Evolutionary conservation across 2,329 filamentous ascomycete genomes (phyloP), one percentile per base, ranked within the genome.

Genomic region (Leptographium lundbergii): DNA sequence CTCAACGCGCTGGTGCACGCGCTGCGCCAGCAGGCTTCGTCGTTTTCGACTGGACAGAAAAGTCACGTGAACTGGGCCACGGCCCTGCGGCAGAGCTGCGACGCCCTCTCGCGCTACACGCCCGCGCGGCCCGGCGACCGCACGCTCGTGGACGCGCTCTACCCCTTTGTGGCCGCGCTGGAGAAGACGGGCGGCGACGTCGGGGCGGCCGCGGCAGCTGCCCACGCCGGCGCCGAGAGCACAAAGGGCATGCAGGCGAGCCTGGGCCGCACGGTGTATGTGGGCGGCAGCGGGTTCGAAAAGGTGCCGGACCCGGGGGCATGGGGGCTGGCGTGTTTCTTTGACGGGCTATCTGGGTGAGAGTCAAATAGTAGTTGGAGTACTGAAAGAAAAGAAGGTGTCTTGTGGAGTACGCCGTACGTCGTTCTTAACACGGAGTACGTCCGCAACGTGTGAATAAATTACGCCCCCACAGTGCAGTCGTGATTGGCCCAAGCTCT

Each of bases 241-340:
- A 97, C 94, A 24, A 95, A 91, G 75, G 88, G 87, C 27, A 96
- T 99, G 91, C 84, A 87, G 70, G 89, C 94, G 50, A 94, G 86
- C 66, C 75, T 99, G 48, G 94, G 94, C 9, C 77, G 90, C 60
- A 83, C 87, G 2, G 89, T 94, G 13, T 95, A 95, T 70, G 83
- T 95, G 56, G 89, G 88, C 62, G 87, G 87, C 62, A 50, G 51
- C 29, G 74, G 54, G 1, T 57, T 57, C 24, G 48, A 60, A 17
- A 75, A 88, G 85, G 86, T 56, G 86, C 80, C 80, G 0, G 80
- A 83, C 58, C 80, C 81, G 61, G 94, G 94, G n/a, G 84, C 83
- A 19, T 85, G 79, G 77, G 83, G 82, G 0, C 68, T 97, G 64
- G 86, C 87, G 39, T 83, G 86, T 70, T 91, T 99, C 73, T 86